Percentiles rank a stretch among this genome's conserved stretches.
phyloP scores from a whole-genome alignment of 176 grass and related monocot species.

The Dendrocalamus sinicus region DNA sequence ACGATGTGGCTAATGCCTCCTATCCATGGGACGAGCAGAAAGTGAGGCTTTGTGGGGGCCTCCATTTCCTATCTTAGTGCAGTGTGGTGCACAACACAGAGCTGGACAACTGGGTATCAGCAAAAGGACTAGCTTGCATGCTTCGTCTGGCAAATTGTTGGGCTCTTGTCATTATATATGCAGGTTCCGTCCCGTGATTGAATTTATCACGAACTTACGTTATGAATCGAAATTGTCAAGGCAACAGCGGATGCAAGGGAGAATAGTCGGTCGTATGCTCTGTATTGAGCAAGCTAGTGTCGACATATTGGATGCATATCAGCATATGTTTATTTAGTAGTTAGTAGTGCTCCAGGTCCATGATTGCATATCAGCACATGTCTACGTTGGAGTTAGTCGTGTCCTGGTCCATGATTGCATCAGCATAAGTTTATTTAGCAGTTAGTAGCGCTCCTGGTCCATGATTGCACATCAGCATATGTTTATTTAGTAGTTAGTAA shows the following conservation, averaged over 20 bases:
- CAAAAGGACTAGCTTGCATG: background rate
- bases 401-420: background rate
- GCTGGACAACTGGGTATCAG: background rate
- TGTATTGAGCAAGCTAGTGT: background rate
- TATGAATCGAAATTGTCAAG: too few species aligned
- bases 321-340: background rate
- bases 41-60: slow-evolving; percentile 39
- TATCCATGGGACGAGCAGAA: slow-evolving; percentile 68
- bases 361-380: too few species aligned
- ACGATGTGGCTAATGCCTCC: slow-evolving; percentile 52
- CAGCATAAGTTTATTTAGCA: too few species aligned
- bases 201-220: too few species aligned
- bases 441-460: background rate
- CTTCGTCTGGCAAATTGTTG: background rate
- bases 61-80: slow-evolving; percentile 33
- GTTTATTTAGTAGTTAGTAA: too few species aligned
- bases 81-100: background rate
- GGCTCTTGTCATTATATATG: slow-evolving; percentile 13
- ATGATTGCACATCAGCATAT: background rate
- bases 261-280: too few species aligned
- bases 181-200: background rate
- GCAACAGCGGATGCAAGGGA: too few species aligned
- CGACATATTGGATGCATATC: background rate
- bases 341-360: too few species aligned
- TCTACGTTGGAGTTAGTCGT: background rate